Evolutionary conservation across 1,139 yeast genomes (phyloP), one percentile per base, ranked within the genome.

Genomic region (Taphrina flavorubra): DNA sequence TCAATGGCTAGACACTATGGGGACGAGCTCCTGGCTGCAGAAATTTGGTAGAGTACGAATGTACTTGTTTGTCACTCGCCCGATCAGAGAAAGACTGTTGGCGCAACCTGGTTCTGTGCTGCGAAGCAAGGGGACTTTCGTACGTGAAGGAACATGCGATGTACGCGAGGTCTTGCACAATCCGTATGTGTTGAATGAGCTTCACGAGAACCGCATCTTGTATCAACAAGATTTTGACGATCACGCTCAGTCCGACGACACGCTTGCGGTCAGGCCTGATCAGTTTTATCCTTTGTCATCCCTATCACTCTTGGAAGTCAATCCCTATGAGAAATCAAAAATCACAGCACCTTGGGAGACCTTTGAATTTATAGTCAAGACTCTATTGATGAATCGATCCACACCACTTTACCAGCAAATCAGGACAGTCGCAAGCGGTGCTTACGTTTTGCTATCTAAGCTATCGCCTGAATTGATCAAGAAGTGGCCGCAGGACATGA

Each of bases 291-390:
- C 67, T 8, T 20, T 44, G 61, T 25, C 46, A 18, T 18, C 51
- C 13, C 42, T 63, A 13, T 63, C 67, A 14, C 42, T 63, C 16
- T 18, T 63, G 31, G 67, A 63, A 18, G 18, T 63, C 55, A 63
- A 39, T 34, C 67, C 67, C 2, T 63, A 53, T 20, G 67, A 46
- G 16, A 42, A 53, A 46, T n/a, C 47, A 37, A 47, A 51, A 42
- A 55, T 63, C 36, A 63, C 60, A 8, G 67, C 67, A 8, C 60
- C 67, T 6, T 63, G 67, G 67, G 67, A 63, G 39, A 55, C 67
- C 11, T 63, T 63, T 20, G 67, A 63, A 20, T 63, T 53, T 20
- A 47, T 63, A 37, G 51, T 46, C 16, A 53, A 37, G 20, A 31
- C 61, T 13, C 47, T 63, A 11, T 18, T 63, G 46, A 55, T 55